Evolutionary conservation across 164 flowering plant genomes (phyloP), one percentile per base, ranked within the genome.

Genomic region (Magnolia kwangsiensis): DNA sequence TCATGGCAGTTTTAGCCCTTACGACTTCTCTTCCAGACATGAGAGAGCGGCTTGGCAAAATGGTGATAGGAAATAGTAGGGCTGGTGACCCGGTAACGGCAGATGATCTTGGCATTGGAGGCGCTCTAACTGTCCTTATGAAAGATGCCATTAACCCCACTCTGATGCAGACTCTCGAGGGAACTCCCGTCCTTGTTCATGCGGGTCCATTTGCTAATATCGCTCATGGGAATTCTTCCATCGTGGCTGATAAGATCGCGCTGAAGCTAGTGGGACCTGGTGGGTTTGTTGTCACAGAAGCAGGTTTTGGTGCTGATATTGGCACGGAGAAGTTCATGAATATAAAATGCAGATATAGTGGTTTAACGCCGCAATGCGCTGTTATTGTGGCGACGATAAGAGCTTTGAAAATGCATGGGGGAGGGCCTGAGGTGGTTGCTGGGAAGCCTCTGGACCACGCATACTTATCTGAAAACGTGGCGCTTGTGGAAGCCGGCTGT

Each of bases 201-300:
- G 99, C 98, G 5, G 99, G 99, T 20, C 99, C 99, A 7, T 96
- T 96, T 88, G 99, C 99, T 63, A 96, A 96, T 78, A 96, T 96
- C 80, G 98, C 99, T 73, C 99, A 96, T 79, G 99, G 99, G n/a
- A 94, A 92, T 83, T 94, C 98, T 58, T 94, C 98, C 51, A 83
- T 96, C 65, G 94, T 94, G 51, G 99, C 99, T 58, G 98, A 94
- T 84, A 96, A 91, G 82, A 94, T 96, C 76, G 99, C 98, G 7
- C 71, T 92, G 67, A 96, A 93, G 81, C 82, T 96, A 74, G 99
- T 96, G 23, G 99, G 98, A 58, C 90, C 95, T 0, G 94, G 97
- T 77, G 99, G 98, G n/a, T 96, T 92, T 86, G 98, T 96, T 49
- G 90, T 96, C 14, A 96, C 99, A 18, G 99, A 96, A 81, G 99